phyloP scores from a whole-genome alignment of 75 land plant species.

The Selaginella moellendorffii region DNA sequence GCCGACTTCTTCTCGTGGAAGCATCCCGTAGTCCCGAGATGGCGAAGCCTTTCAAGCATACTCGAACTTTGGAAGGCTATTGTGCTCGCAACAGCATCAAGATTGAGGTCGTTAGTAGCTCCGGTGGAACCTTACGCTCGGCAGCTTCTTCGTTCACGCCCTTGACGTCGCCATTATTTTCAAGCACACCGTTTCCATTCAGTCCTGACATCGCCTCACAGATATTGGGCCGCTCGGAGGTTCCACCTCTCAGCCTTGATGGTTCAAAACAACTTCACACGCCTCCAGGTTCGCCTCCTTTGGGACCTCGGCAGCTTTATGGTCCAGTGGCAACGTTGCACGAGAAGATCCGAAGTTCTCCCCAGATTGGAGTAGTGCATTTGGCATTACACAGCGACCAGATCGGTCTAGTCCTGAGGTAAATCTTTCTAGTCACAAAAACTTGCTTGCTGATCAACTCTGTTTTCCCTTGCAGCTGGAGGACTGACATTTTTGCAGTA shows the following conservation, averaged over 20 bases:
- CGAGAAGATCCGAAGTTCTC: constrained; percentile 70
- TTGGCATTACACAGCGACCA: constrained; percentile 84
- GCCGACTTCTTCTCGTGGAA: constrained; percentile 63
- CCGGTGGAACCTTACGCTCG: constrained; percentile 15
- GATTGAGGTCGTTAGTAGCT: constrained; percentile 27
- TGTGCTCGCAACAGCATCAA: constrained; percentile 55
- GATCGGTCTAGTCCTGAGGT: constrained; percentile 73
- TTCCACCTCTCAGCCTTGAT: constrained; percentile 92
- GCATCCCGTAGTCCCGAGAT: constrained; percentile 51
- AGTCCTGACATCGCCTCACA: constrained; percentile 69
- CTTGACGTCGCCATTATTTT: constrained; percentile 70
- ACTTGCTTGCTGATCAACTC: neutral
- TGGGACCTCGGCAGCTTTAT: constrained; percentile 53
- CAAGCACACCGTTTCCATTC: constrained; percentile 69
- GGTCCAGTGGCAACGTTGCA: constrained; percentile 45
- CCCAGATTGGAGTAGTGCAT: constrained; percentile 88
- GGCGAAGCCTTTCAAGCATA: constrained; percentile 48
- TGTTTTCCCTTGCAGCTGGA: constrained; percentile 51
- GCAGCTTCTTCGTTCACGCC: constrained; percentile 34
- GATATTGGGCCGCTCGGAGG: constrained; percentile 42
- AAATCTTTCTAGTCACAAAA: neutral
- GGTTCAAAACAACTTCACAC: constrained; percentile 43
- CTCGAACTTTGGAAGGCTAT: constrained; percentile 58
- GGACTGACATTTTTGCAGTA: constrained; percentile 91
- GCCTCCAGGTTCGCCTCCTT: constrained; percentile 67